Evolutionary conservation across 164 flowering plant species (phyloP).

Genomic region (Chimonanthus praecox): DNA sequence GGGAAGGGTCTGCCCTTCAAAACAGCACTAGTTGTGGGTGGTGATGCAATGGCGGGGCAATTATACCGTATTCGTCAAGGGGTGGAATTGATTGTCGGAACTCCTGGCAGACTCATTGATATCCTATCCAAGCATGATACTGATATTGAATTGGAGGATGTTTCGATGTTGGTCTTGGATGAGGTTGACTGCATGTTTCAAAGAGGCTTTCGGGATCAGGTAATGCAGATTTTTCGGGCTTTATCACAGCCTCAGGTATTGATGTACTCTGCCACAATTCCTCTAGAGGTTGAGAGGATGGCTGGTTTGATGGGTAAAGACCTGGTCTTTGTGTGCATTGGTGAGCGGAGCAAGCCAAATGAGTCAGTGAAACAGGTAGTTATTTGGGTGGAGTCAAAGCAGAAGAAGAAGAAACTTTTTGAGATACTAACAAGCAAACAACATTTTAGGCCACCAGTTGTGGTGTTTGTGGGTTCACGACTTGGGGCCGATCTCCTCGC

Average conservation of each 20-base stretch:
- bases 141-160: conserved; percentile 46
- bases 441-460: conserved; percentile 79
- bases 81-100: conserved; percentile 70
- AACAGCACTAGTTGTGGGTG: conserved; percentile 93
- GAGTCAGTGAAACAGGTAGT: conserved; percentile 69
- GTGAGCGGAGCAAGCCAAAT: conserved; percentile 54
- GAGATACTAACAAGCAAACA: conserved; percentile 72
- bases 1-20: conserved; percentile 84
- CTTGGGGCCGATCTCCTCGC: conserved; percentile 86
- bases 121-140: conserved; percentile 64
- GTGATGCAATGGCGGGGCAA: conserved; percentile 86
- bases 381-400: conserved; percentile 87
- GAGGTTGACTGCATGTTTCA: conserved; percentile 95
- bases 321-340: conserved; percentile 42
- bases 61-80: conserved; percentile 71
- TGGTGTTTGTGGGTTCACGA: conserved; percentile 84
- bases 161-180: conserved; percentile 65
- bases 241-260: conserved; percentile 69
- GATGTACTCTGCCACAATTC: conserved; percentile 82
- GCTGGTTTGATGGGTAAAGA: conserved; percentile 50
- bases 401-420: conserved; percentile 85
- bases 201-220: conserved; percentile 84
- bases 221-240: conserved; percentile 75
- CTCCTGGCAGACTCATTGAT: conserved; percentile 94
- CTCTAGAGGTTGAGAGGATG: conserved; percentile 66